Evolutionary conservation across 306 rosid species (phyloP).

Genomic region (Lablab purpureus): DNA sequence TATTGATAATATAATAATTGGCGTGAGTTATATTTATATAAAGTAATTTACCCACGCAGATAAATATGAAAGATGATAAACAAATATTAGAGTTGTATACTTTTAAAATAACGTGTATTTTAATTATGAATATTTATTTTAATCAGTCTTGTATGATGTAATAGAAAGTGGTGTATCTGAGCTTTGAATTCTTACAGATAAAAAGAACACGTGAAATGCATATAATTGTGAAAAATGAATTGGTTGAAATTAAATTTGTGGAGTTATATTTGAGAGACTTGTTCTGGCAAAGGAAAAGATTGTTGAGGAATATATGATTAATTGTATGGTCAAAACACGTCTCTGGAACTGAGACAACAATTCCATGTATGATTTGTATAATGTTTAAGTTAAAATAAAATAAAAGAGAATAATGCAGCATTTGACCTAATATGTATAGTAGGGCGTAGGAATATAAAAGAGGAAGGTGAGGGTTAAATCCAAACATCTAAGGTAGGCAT

Average conservation of each 20-base stretch:
- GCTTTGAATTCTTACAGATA: no score
- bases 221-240: not conserved
- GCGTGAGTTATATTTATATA: no score
- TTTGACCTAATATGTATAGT: slow-evolving; percentile 45
- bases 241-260: slow-evolving; percentile 21
- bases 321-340: slow-evolving; percentile 51
- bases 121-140: not conserved
- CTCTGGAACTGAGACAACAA: slow-evolving; percentile 10
- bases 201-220: no score
- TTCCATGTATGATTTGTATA: slow-evolving; percentile 26
- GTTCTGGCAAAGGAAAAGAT: not conserved
- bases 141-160: not conserved
- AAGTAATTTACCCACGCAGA: no score
- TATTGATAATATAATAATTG: no score
- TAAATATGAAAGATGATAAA: no score
- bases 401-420: slow-evolving; percentile 33
- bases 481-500: slow-evolving; percentile 42
- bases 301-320: not conserved
- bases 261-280: slow-evolving; percentile 26
- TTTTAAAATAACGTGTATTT: not conserved
- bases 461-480: slow-evolving; percentile 40
- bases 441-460: not conserved
- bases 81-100: not conserved
- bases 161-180: no score
- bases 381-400: not conserved